Base-by-base conservation (phyloP, 208 protist genomes). In the Wallacemonas sp. region DNA sequence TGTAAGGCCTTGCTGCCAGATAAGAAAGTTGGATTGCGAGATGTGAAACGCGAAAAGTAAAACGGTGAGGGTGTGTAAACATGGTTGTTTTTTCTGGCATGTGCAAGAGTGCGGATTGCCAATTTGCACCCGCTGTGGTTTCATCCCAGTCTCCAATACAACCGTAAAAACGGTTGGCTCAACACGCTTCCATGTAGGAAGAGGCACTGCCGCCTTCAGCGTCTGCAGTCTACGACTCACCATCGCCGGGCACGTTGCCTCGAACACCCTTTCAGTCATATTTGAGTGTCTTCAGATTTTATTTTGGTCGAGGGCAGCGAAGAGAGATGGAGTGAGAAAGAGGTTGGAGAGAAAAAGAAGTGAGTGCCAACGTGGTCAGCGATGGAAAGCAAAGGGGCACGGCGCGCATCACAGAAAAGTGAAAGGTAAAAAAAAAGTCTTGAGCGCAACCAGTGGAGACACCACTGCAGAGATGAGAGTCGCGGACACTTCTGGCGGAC, bases 1-100 rank as follows among this genome's bases (percentile, higher is more conserved):
- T 33, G 73, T 75, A 28, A 93, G 76, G 12, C 77, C 69, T 2
- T 39, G 49, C 65, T 96, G 90, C 86, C 85, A 96, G 38, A 92
- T 44, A 17, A 84, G 26, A 1, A 80, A 63, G 67, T 89, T 89
- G 27, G 61, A 64, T 9, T 42, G 31, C 0, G 47, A 31, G n/a
- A 94, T 26, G 9, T 67, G 67, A 47, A 86, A 86, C 5, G 68
- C 62, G 22, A 72, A 78, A 17, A 77, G 59, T 34, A 96, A 60
- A 11, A 94, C 64, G 58, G 79, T 78, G 17, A 96, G 60, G 44
- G 86, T 45, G 65, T 96, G 90, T 21, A 84, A 5, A 51, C 90
- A 96, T 11, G 83, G 79, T 33, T 93, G 81, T 9, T 46, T 58
- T 0, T 66, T 47, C 12, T 45, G 0, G 47, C 86, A 93, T 3